These are phyloP conservation scores for Linnemannia elongata DNA, from an alignment of 192 early-diverging fungal species.

Conservation along the genomic window DNA sequence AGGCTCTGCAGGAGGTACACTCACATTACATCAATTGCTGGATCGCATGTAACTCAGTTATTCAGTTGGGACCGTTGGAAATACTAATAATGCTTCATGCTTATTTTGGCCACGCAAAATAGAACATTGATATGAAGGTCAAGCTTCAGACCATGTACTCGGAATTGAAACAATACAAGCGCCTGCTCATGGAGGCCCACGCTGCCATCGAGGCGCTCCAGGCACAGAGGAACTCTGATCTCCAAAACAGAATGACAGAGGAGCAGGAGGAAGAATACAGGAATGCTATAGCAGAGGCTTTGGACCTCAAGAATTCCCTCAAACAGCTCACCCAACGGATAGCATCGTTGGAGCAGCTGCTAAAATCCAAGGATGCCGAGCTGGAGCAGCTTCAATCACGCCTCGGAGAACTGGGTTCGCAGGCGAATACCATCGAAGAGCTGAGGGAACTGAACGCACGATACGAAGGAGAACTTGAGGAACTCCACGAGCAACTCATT, in stretches of 20 bases:
- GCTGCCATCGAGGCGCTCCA: conserved; percentile 62
- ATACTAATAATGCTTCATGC: neutral
- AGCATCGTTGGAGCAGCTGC: conserved; percentile 12
- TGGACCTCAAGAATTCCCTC: conserved; percentile 12
- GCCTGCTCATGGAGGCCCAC: conserved; percentile 58
- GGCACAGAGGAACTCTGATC: conserved; percentile 50
- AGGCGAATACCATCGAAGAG: conserved; percentile 19
- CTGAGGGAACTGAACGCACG: conserved; percentile 9
- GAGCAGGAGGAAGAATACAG: conserved; percentile 55
- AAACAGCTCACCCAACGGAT: conserved; percentile 20
- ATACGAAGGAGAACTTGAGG: conserved; percentile 35
- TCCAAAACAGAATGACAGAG: conserved; percentile 60
- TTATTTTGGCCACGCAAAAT: neutral
- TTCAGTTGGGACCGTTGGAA: neutral
- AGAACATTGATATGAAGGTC: conserved; percentile 68
- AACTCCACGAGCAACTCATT: conserved; percentile 17
- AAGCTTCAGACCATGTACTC: conserved; percentile 60
- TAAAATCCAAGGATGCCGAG: conserved; percentile 18
- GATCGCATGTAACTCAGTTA: neutral
- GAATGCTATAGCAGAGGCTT: conserved; percentile 30
- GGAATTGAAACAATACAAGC: conserved; percentile 64
- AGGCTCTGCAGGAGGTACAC: conserved; percentile 65
- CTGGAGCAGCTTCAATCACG: conserved; percentile 18
- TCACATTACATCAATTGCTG: neutral
- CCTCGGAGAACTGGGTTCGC: conserved; percentile 13